phyloP scores from a whole-genome alignment of 2,329 filamentous ascomycete genomes.

The Colletotrichum ledebouriae region DNA sequence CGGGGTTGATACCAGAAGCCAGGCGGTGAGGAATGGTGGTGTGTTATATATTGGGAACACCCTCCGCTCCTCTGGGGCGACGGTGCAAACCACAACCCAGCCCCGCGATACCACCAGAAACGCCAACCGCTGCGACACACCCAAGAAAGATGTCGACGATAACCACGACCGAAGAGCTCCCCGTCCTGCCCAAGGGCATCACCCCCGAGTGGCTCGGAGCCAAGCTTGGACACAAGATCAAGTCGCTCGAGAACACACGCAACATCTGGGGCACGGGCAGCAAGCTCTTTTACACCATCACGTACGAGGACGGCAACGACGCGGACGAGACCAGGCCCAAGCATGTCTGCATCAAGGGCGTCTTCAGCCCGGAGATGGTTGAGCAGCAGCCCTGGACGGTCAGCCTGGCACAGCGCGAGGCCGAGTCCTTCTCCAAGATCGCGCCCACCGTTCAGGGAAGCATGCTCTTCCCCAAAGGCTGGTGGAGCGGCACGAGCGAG shows the following conservation, averaged over 20 bases:
- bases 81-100: too few species aligned
- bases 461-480: constrained; percentile 51
- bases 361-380: constrained; percentile 54
- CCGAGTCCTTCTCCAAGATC: constrained; percentile 54
- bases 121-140: too few species aligned
- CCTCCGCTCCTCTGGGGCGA: too few species aligned
- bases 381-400: constrained; percentile 50
- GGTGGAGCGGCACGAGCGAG: constrained; percentile 53
- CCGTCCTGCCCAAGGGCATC: constrained; percentile 43
- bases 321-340: constrained; percentile 33
- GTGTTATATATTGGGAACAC: too few species aligned
- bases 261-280: constrained; percentile 48
- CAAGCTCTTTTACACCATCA: constrained; percentile 48
- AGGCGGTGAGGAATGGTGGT: too few species aligned
- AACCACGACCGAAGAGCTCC: constrained; percentile 40
- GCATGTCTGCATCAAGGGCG: constrained; percentile 54
- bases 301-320: constrained; percentile 46
- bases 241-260: constrained; percentile 45
- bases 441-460: constrained; percentile 45
- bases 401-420: constrained; percentile 51
- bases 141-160: too few species aligned
- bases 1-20: too few species aligned
- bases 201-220: constrained; percentile 46
- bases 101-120: too few species aligned
- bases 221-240: constrained; percentile 40